These are phyloP conservation scores for Talaromyces proteolyticus DNA, from an alignment of 495 filamentous ascomycete genomes.

Conservation along the genomic window DNA sequence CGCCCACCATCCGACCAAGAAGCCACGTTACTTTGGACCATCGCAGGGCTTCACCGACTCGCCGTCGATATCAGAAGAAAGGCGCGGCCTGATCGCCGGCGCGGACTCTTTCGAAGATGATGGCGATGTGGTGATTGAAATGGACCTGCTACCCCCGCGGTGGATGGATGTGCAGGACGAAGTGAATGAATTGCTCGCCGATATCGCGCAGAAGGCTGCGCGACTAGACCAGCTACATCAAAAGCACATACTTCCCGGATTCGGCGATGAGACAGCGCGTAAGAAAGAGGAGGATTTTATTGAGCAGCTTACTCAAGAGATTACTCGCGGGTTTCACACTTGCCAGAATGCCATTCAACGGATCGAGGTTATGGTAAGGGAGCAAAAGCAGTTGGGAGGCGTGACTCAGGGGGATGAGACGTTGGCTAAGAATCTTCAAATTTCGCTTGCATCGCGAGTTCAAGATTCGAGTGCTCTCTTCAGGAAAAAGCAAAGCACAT, in stretches of 20 bases:
- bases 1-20: constrained; percentile 87
- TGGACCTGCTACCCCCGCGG: constrained; percentile 91
- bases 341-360: constrained; percentile 84
- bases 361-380: constrained; percentile 78
- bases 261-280: constrained; percentile 89
- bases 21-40: constrained; percentile 60
- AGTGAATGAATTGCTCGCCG: constrained; percentile 73
- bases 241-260: constrained; percentile 94
- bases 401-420: constrained; percentile 79
- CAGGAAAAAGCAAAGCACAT: constrained; percentile 93
- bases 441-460: constrained; percentile 77
- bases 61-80: constrained; percentile 63
- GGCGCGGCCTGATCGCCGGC: constrained; percentile 76
- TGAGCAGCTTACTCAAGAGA: constrained; percentile 81
- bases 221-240: constrained; percentile 88
- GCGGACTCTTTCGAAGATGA: constrained; percentile 71
- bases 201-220: constrained; percentile 75
- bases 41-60: constrained; percentile 66
- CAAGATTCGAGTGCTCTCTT: constrained; percentile 92
- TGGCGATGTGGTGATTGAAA: constrained; percentile 94
- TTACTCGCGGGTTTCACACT: constrained; percentile 81
- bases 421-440: constrained; percentile 94
- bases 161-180: constrained; percentile 97
- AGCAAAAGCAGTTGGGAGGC: constrained; percentile 59
- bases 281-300: constrained; percentile 79